phyloP scores from a whole-genome alignment of 2,329 filamentous ascomycete genomes.

The Ophiocordyceps polyrhachis-furcata region DNA sequence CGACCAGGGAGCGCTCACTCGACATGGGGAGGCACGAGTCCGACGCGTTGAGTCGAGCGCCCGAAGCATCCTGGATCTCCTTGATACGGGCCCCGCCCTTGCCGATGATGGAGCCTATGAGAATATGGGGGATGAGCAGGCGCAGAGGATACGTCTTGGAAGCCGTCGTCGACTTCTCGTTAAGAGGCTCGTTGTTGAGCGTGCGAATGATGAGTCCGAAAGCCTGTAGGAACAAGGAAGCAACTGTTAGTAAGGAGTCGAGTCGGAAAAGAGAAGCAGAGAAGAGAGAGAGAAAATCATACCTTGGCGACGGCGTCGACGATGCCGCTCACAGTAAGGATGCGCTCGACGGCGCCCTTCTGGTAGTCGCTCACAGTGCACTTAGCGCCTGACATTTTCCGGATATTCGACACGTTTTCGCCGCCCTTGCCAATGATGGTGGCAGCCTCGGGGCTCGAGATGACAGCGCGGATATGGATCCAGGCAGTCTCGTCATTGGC shows the following conservation, averaged over 20 bases:
- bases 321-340: slow-evolving; percentile 88
- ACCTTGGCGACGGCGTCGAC: slow-evolving; percentile 96
- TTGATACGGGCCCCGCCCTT: slow-evolving; percentile 92
- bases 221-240: slow-evolving; percentile 36
- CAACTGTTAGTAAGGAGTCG: background rate
- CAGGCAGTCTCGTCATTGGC: slow-evolving; percentile 81
- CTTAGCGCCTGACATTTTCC: slow-evolving; percentile 86
- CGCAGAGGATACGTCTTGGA: slow-evolving; percentile 96
- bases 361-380: slow-evolving; percentile 98
- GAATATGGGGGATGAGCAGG: slow-evolving; percentile 84
- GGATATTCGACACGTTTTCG: slow-evolving; percentile 95
- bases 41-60: slow-evolving; percentile 88
- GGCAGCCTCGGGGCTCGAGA: slow-evolving; percentile 90
- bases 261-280: background rate
- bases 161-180: slow-evolving; percentile 71
- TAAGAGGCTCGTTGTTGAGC: slow-evolving; percentile 87
- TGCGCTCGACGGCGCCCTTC: slow-evolving; percentile 90
- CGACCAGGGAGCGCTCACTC: slow-evolving; percentile 91
- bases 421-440: slow-evolving; percentile 97
- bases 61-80: slow-evolving; percentile 95
- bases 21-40: slow-evolving; percentile 88
- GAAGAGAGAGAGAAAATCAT: slow-evolving; percentile 9
- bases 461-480: slow-evolving; percentile 94
- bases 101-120: slow-evolving; percentile 97
- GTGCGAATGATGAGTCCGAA: slow-evolving; percentile 97